phyloP scores from a whole-genome alignment of 164 flowering plant genomes.

The Umbellularia californica region DNA sequence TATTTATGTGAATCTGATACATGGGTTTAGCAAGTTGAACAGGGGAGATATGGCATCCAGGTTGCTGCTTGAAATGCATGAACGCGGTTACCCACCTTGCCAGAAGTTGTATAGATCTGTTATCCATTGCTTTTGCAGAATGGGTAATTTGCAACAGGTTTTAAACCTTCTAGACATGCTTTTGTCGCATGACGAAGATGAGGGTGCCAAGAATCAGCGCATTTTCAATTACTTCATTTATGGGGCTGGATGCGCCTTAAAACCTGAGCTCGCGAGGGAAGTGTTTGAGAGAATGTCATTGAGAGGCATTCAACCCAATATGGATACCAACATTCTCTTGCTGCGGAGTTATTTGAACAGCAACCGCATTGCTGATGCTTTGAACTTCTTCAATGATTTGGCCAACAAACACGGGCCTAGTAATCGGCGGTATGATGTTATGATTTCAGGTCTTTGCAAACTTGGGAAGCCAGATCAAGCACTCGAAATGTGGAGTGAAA shows the following conservation, averaged over 20 bases:
- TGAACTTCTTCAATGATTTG: slow-evolving; percentile 41
- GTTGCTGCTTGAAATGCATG: slow-evolving; percentile 72
- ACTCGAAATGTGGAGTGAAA: slow-evolving; percentile 25
- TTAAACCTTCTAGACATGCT: slow-evolving; percentile 53
- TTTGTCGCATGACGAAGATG: slow-evolving; percentile 23
- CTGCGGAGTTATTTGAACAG: slow-evolving; percentile 52
- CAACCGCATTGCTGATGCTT: slow-evolving; percentile 45
- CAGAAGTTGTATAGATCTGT: slow-evolving; percentile 42
- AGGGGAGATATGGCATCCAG: slow-evolving; percentile 65
- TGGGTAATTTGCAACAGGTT: slow-evolving; percentile 43
- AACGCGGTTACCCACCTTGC: slow-evolving; percentile 47
- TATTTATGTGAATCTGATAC: slow-evolving; percentile 41
- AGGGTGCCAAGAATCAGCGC: not conserved
- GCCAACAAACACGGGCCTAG: slow-evolving; percentile 17
- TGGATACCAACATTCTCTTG: slow-evolving; percentile 40
- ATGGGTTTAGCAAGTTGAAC: slow-evolving; percentile 33
- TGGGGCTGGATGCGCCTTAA: slow-evolving; percentile 63
- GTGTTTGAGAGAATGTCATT: slow-evolving; percentile 55
- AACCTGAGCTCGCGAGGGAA: slow-evolving; percentile 51
- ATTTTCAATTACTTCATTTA: slow-evolving; percentile 55
- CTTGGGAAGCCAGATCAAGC: slow-evolving; percentile 42
- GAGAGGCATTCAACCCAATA: slow-evolving; percentile 40
- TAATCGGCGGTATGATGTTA: slow-evolving; percentile 34
- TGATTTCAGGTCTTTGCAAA: slow-evolving; percentile 65
- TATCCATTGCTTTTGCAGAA: slow-evolving; percentile 33